Base-by-base conservation (phyloP, 371 early-diverging fungal genomes). In the Lichtheimia hyalospora region DNA sequence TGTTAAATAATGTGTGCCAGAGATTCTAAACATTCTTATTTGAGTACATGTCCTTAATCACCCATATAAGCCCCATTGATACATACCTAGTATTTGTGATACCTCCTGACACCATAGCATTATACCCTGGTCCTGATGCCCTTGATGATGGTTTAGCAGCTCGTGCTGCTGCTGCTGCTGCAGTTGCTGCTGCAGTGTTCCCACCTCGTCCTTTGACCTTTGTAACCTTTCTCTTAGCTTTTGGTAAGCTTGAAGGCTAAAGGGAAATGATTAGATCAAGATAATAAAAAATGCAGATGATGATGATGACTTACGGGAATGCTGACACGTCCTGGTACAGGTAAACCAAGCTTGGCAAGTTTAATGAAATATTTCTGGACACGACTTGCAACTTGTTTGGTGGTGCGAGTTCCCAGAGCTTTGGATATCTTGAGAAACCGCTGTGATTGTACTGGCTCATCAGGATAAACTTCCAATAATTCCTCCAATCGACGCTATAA, bases 311-410 rank as follows among this genome's bases (percentile, higher is more conserved):
- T 70, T 72, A 79, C 79, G 3, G 81, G 75, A 54, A 80, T 74
- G 1, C 70, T 78, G 55, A 84, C 82, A 40, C 85, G 62, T 16
- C 85, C 87, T 44, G 87, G 85, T 3, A 85, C 83, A 55, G 84
- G 84, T 51, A 87, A 60, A 13, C 87, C 87, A 43, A 78, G 58
- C 58, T 85, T 87, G 14, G 84, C 85, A 40, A 87, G 60, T 57
- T 86, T 87, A 69, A 83, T 84, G 60, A 87, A 87, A 54, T 85
- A 85, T 62, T 87, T 87, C 67, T 87, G 85, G 4, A 87, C 82
- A 42, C 87, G 78, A 62, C 87, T 85, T 8, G 83, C 84, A 41
- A 83, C 83, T 69, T 87, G 87, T 41, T 76, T 79, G 20, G 84
- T 81, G 12, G 85, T 83, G 52, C 87, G 73, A 1, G 85, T 83